phyloP scores from a whole-genome alignment of 192 early-diverging fungal genomes.

The Backusella luteola region DNA sequence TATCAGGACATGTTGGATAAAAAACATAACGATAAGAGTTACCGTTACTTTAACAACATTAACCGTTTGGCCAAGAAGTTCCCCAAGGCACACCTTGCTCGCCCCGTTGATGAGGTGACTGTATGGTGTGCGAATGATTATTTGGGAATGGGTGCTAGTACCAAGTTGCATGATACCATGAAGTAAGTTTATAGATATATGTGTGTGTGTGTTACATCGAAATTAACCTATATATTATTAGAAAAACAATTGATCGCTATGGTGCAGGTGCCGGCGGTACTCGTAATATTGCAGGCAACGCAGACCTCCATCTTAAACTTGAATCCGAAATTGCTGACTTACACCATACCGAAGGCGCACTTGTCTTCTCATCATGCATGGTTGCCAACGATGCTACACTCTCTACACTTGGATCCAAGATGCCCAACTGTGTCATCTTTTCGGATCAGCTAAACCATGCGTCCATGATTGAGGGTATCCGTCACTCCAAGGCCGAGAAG shows the following conservation, averaged over 20 bases:
- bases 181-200: constrained; percentile 68
- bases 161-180: constrained; percentile 83
- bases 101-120: constrained; percentile 81
- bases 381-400: constrained; percentile 96
- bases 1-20: constrained; percentile 86
- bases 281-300: constrained; percentile 98
- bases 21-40: constrained; percentile 95
- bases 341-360: constrained; percentile 86
- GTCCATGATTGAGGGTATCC: constrained; percentile 97
- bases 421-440: constrained; percentile 92
- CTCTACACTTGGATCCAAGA: constrained; percentile 80
- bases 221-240: constrained; percentile 12
- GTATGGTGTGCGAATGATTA: constrained; percentile 99
- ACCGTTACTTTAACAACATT: constrained; percentile 99
- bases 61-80: constrained; percentile 91
- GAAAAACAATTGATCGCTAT: constrained; percentile 85
- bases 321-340: constrained; percentile 88
- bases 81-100: constrained; percentile 90
- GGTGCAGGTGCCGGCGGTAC: constrained; percentile 98
- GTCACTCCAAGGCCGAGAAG: constrained; percentile 83
- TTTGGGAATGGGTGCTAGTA: constrained; percentile 92
- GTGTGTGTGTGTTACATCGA: neutral
- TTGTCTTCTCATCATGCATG: constrained; percentile 96
- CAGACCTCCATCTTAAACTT: constrained; percentile 86
- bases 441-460: constrained; percentile 94